Conservation (phyloP, 2,329 filamentous ascomycete species). For the Penicillium sp. region DNA sequence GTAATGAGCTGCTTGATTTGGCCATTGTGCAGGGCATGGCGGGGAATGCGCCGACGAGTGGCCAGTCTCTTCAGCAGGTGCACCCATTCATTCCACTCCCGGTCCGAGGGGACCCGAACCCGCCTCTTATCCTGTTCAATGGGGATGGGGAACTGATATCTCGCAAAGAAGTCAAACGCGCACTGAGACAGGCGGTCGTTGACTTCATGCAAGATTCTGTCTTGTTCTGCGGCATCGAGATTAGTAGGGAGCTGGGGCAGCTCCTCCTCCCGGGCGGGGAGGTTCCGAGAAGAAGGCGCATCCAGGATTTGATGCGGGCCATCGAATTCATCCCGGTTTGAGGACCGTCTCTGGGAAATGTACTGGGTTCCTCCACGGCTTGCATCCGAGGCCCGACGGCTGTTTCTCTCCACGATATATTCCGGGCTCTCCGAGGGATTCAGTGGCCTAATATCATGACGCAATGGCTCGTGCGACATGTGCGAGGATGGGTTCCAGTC, state of each 20-base stretch:
- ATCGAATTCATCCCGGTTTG: slow-evolving; percentile 88
- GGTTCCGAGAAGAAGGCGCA: slow-evolving; percentile 71
- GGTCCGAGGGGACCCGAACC: slow-evolving; percentile 74
- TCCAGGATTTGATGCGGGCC: slow-evolving; percentile 83
- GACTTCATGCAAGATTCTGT: slow-evolving; percentile 77
- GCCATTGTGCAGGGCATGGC: slow-evolving; percentile 82
- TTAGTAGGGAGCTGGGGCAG: slow-evolving; percentile 83
- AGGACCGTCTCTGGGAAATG: slow-evolving; percentile 68
- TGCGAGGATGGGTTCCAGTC: slow-evolving; percentile 44
- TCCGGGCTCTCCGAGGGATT: slow-evolving; percentile 43
- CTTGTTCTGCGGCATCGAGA: slow-evolving; percentile 82
- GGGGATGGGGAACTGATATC: slow-evolving; percentile 89
- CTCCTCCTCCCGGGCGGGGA: slow-evolving; percentile 78
- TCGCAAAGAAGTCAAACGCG: slow-evolving; percentile 88
- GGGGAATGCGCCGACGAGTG: slow-evolving; percentile 83
- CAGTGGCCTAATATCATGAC: slow-evolving; percentile 42
- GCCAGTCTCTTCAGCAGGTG: slow-evolving; percentile 84
- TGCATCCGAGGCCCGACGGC: slow-evolving; percentile 41
- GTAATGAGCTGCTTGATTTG: slow-evolving; percentile 93
- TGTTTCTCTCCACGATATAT: slow-evolving; percentile 46
- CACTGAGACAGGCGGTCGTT: slow-evolving; percentile 85
- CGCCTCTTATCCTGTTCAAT: slow-evolving; percentile 81
- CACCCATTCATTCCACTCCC: slow-evolving; percentile 93
- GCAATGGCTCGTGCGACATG: slow-evolving; percentile 39
- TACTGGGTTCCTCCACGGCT: slow-evolving; percentile 42